Base-by-base conservation (phyloP, 805 yeast genomes). In the Candida chauliodis region DNA sequence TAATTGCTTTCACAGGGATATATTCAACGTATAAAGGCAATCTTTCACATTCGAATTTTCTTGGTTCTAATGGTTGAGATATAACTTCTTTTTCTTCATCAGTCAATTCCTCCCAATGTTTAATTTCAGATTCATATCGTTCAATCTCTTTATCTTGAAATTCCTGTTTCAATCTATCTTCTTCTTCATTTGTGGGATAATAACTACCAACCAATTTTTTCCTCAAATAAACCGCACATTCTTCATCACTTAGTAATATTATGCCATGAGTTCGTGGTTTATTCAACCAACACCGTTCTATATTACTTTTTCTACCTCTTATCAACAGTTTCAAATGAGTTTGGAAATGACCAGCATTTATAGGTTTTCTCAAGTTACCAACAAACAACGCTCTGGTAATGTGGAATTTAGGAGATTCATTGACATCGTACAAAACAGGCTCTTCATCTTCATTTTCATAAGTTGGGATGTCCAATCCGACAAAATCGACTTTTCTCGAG, bases 251-350 rank as follows among this genome's bases (percentile, higher is more conserved):
- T 13, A 63, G 58, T 32, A 71, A 52, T 17, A 71, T 68, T 21
- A 68, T 63, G 21, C 67, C 69, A 45, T 71, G 76, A 6, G 73
- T 56, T 46, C 73, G 46, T 24, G 58, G 47, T 29, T 58, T 46
- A 43, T 65, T 70, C 37, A 71, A 50, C 76, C 76, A 71, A 4
- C 72, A 73, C 34, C 75, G 50, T 43, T 69, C 75, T 19, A 71
- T 52, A 4, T 5, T 18, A 16, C 29, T 48, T 6, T 50, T 49
- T 3, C 44, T 52, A 16, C 39, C 44, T 14, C 51, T 40, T 3
- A 67, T 61, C 34, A 61, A 50, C 11, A 49, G 52, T 30, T 56
- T 58, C 38, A 71, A 42, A 42, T 61, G 42, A 16, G 52, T 53
- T 45, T 69, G 73, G 41, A 71, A 65, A 37, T 55, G 58, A 14